phyloP scores from a whole-genome alignment of 164 flowering plant genomes.

The Nelumbo lutea region DNA sequence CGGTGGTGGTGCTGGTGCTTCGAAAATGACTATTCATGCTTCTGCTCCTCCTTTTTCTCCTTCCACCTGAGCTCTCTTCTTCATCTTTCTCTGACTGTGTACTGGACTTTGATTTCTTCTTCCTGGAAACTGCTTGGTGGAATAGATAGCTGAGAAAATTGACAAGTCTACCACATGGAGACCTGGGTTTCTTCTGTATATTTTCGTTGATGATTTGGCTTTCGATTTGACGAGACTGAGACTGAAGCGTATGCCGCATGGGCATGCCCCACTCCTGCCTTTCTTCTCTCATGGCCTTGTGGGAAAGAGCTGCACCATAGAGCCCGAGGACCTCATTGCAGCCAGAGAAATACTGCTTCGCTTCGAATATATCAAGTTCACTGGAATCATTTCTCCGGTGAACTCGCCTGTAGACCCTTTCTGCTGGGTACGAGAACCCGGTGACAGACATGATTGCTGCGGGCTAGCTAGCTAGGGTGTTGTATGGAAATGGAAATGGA shows the following conservation, averaged over 20 bases:
- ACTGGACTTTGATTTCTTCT: conserved; percentile 57
- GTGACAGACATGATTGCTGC: conserved; percentile 37
- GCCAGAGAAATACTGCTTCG: conserved; percentile 69
- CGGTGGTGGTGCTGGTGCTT: conserved; percentile 6
- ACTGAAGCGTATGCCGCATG: conserved; percentile 17
- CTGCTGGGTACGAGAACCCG: conserved; percentile 17
- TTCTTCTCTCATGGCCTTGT: conserved; percentile 31
- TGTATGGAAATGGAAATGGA: not conserved
- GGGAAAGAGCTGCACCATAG: conserved; percentile 15
- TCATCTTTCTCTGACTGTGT: conserved; percentile 44
- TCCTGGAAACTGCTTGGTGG: conserved; percentile 61
- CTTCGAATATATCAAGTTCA: conserved; percentile 92
- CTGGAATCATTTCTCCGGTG: conserved; percentile 56
- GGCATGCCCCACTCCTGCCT: conserved; percentile 35
- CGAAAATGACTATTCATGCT: conserved; percentile 25
- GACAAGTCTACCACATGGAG: conserved; percentile 76
- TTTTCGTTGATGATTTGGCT: conserved; percentile 37
- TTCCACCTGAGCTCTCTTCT: conserved; percentile 50
- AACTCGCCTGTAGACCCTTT: conserved; percentile 26
- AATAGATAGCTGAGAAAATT: conserved; percentile 63
- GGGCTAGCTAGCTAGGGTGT: not conserved
- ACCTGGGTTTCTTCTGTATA: conserved; percentile 66
- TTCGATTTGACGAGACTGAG: conserved; percentile 18
- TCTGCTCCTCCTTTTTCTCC: conserved; percentile 40
- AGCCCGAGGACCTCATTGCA: conserved; percentile 24